Conservation (phyloP, 495 filamentous ascomycete genomes). For the Hyaloscypha bicolor region DNA sequence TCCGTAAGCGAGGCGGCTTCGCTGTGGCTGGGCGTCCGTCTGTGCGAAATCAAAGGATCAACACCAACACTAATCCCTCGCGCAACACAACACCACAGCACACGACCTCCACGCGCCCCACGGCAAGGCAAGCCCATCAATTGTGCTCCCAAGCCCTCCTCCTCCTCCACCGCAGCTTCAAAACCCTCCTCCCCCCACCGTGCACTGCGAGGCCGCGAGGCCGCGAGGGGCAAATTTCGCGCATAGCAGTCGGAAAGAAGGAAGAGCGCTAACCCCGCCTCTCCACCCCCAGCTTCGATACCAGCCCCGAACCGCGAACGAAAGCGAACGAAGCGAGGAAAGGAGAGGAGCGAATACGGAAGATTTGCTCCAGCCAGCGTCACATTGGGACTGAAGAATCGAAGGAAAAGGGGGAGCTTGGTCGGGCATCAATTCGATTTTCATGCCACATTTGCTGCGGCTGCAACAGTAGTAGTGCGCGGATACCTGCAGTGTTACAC, state of each 20-base stretch:
- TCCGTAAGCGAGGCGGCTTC: neutral
- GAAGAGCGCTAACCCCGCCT: slow-evolving; percentile 21
- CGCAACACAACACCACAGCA: slow-evolving; percentile 16
- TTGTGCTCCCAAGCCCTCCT: neutral
- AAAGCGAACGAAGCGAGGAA: neutral
- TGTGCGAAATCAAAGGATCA: neutral
- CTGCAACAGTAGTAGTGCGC: slow-evolving; percentile 18
- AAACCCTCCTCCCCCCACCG: neutral
- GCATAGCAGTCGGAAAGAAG: neutral
- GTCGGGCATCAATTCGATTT: slow-evolving; percentile 31
- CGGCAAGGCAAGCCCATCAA: neutral
- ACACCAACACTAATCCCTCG: neutral
- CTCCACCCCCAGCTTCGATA: slow-evolving; percentile 5
- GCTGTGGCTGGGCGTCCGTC: neutral
- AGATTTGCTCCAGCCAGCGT: neutral
- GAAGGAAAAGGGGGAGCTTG: neutral
- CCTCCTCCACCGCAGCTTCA: neutral
- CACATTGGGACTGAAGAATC: neutral
- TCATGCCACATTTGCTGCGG: slow-evolving; percentile 13
- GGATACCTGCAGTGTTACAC: slow-evolving; percentile 32
- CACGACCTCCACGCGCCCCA: slow-evolving; percentile 21
- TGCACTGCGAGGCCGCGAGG: too few relatives aligned
- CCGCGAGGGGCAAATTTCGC: neutral
- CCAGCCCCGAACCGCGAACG: neutral
- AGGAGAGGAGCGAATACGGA: neutral